These are phyloP conservation scores for Boletellus ananas DNA, from an alignment of 768 basidiomycete genomes.

Conservation along the genomic window DNA sequence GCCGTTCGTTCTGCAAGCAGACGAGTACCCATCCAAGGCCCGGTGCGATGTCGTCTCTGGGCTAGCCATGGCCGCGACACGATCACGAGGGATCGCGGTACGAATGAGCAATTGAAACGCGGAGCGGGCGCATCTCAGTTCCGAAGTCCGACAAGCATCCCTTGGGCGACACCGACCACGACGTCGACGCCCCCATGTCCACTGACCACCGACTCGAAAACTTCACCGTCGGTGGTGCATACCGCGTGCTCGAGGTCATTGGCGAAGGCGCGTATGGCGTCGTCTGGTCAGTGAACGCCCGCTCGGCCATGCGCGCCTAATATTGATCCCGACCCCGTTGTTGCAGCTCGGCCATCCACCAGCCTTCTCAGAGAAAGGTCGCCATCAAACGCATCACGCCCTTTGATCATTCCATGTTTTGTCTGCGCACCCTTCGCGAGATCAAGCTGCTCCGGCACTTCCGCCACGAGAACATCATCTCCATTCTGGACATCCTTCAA, in stretches of 20 bases:
- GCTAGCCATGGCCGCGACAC: conserved; percentile 1
- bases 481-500: conserved; percentile 89
- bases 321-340: conserved; percentile 4
- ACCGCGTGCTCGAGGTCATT: conserved; percentile 77
- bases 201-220: conserved; percentile 34
- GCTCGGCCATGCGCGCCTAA: neutral
- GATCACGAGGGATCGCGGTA: neutral
- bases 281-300: conserved; percentile 50
- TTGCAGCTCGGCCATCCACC: conserved; percentile 67
- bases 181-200: conserved; percentile 16
- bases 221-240: conserved; percentile 52
- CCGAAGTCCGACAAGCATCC: conserved; percentile 22
- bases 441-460: conserved; percentile 92
- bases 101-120: neutral
- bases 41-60: neutral
- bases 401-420: conserved; percentile 94
- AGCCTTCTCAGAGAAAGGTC: conserved; percentile 75
- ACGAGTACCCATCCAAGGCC: neutral
- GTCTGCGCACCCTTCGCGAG: conserved; percentile 77
- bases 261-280: conserved; percentile 96
- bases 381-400: conserved; percentile 96
- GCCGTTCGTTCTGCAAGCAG: neutral
- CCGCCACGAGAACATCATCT: conserved; percentile 86
- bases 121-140: conserved; percentile 3
- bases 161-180: conserved; percentile 6